phyloP scores from a whole-genome alignment of 2,329 filamentous ascomycete species.

The Exophiala viscosa region DNA sequence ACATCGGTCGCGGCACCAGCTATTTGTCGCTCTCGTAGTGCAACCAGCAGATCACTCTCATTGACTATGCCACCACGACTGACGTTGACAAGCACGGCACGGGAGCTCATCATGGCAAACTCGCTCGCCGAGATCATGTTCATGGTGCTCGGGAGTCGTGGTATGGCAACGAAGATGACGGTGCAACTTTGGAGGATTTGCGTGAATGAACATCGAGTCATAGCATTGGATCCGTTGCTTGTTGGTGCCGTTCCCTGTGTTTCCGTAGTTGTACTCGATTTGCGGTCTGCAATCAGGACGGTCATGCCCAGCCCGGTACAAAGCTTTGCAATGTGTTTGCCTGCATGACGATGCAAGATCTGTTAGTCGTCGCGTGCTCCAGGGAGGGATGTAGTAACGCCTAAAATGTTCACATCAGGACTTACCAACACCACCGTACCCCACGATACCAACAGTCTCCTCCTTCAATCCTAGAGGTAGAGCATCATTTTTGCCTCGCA shows the following conservation, averaged over 20 bases:
- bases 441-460: conserved; percentile 52
- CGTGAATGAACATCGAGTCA: conserved; percentile 25
- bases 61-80: conserved; percentile 49
- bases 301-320: conserved; percentile 45
- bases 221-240: neutral
- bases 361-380: neutral
- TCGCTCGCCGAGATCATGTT: conserved; percentile 36
- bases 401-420: conserved; percentile 3
- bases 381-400: neutral
- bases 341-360: conserved; percentile 15
- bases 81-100: conserved; percentile 47
- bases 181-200: conserved; percentile 30
- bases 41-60: conserved; percentile 44
- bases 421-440: conserved; percentile 58
- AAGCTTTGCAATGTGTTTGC: conserved; percentile 44
- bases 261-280: conserved; percentile 26
- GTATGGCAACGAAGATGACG: conserved; percentile 32
- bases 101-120: conserved; percentile 42
- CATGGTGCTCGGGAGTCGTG: conserved; percentile 29
- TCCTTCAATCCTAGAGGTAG: conserved; percentile 26
- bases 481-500: conserved; percentile 30
- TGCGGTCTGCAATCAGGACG: conserved; percentile 46
- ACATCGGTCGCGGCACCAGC: conserved; percentile 50
- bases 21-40: conserved; percentile 41
- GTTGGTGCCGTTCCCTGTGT: neutral